These are phyloP conservation scores for Cystobasidium onofrii DNA, from an alignment of 768 basidiomycete species.

Conservation along the genomic window DNA sequence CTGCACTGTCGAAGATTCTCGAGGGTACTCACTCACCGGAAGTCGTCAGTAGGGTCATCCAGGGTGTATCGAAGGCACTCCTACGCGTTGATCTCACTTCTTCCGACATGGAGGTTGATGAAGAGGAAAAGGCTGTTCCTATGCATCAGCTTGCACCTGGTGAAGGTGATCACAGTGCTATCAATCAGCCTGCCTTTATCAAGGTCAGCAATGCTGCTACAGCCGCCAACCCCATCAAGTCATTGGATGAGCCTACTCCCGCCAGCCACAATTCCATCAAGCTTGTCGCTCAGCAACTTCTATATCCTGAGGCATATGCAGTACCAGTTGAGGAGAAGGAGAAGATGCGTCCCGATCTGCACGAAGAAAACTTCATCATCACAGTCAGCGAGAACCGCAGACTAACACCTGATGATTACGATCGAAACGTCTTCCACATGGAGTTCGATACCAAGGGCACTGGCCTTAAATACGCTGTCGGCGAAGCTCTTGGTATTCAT, in stretches of 20 bases:
- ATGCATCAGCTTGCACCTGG: constrained; percentile 44
- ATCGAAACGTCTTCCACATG: constrained; percentile 97
- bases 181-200: constrained; percentile 58
- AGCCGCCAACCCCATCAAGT: constrained; percentile 50
- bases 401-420: constrained; percentile 87
- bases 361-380: constrained; percentile 84
- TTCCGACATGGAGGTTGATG: constrained; percentile 41
- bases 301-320: constrained; percentile 75
- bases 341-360: constrained; percentile 61
- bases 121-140: constrained; percentile 42
- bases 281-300: constrained; percentile 73
- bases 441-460: constrained; percentile 89
- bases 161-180: constrained; percentile 43
- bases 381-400: constrained; percentile 90
- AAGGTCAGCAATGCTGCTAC: constrained; percentile 51
- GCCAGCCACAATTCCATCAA: constrained; percentile 58
- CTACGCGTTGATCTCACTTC: constrained; percentile 59
- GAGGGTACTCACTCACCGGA: constrained; percentile 33
- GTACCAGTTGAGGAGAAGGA: constrained; percentile 47
- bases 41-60: constrained; percentile 37
- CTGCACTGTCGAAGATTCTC: constrained; percentile 36
- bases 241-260: constrained; percentile 56
- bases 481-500: constrained; percentile 92
- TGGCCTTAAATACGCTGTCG: constrained; percentile 86
- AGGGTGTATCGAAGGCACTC: constrained; percentile 44